Conservation (phyloP, 176 grass and related monocot species). For the Oryza brachyantha region DNA sequence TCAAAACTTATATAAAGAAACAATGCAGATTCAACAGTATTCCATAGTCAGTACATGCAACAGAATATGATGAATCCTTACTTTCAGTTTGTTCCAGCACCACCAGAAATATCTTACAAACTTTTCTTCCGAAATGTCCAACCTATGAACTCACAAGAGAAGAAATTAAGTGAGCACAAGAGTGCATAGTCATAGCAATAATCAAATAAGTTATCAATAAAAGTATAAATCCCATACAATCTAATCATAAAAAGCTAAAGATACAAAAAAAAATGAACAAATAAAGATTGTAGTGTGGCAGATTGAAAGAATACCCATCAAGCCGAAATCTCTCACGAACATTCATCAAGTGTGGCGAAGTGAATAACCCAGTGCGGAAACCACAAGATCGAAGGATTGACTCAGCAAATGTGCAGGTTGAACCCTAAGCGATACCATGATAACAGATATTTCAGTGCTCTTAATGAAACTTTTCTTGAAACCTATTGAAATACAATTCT, state of each 20-base stretch:
- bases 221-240: neutral
- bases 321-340: conserved; percentile 79
- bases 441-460: neutral
- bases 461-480: neutral
- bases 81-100: conserved; percentile 95
- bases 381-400: conserved; percentile 88
- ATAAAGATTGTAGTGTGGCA: neutral
- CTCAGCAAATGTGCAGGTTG: conserved; percentile 83
- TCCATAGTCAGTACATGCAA: neutral
- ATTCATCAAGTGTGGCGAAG: conserved; percentile 89
- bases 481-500: neutral
- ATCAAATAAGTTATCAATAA: conserved; percentile 13
- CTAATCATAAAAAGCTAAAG: conserved; percentile 15
- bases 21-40: conserved; percentile 13
- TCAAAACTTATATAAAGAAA: neutral
- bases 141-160: conserved; percentile 38
- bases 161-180: neutral
- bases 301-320: conserved; percentile 59
- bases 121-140: conserved; percentile 87
- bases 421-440: conserved; percentile 48
- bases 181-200: neutral
- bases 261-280: conserved; percentile 1
- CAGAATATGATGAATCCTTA: conserved; percentile 22
- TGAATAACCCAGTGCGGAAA: conserved; percentile 83
- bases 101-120: conserved; percentile 97